Evolutionary conservation across 441 rosid species (phyloP), one percentile per base, ranked within the genome.

Genomic region (Gossypium davidsonii): DNA sequence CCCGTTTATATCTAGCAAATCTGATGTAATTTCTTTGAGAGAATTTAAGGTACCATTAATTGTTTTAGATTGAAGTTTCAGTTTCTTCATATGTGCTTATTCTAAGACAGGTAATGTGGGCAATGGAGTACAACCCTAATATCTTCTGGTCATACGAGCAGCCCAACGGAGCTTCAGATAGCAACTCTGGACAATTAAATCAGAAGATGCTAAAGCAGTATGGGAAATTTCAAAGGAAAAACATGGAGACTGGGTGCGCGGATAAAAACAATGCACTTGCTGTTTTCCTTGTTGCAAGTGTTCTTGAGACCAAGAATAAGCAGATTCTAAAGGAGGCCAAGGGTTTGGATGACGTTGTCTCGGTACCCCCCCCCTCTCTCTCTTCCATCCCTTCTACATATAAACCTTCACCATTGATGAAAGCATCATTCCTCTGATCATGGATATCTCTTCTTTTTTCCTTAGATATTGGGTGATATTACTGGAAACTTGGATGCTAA

Each of bases 101-200:
- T 58, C 63, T 70, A 76, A 79, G 81, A 79, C 74, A 68, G 78
- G 71, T 94, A 83, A 90, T 92, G 88, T 94, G 97, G 97, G 99
- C 92, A 39, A 91, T 94, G 97, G 98, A 94, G 83, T 92, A 94
- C 83, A 92, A 91, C 79, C 99, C 99, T 51, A 85, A 83, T 76
- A 85, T 83, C 78, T 94, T 89, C 81, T 81, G 84, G 71, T 60
- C 71, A 15, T 91, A 86, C 17, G 89, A 87, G 82, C 80, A 85
- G 68, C 72, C 84, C 21, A 37, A 28, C 59, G 21, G 53, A 58
- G n/a, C 2, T 11, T n/a, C 59, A 31, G 84, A 80, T 28, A 75
- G 73, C 46, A 67, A 44, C 63, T 67, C 28, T 14, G 72, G 60
- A 66, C 72, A 78, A 4, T 39, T 58, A 67, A 75, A 84, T 46